Base-by-base conservation (phyloP, 2,329 filamentous ascomycete species). In the Sclerotinia subarctica region DNA sequence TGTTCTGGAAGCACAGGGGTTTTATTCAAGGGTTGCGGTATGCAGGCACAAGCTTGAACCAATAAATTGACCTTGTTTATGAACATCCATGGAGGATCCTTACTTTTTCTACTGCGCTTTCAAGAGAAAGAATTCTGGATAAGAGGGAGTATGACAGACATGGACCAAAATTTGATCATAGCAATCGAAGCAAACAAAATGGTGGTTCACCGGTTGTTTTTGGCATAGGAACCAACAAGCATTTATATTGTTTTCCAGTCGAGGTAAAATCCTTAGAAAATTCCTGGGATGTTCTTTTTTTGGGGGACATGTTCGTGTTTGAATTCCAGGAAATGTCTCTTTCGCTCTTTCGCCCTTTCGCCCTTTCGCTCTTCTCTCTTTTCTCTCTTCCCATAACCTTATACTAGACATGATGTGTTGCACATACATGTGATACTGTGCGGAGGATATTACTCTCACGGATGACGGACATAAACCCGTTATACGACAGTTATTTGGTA, bases 41-140 rank as follows among this genome's bases (percentile, higher is more conserved):
- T 63, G 59, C 59, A 59, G 29, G 52, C 42, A 59, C 44, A 52
- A 60, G 32, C 13, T 47, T 2, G 29, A 29, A 38, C 54, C 54
- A 60, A 66, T 60, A 38, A 66, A 66, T 52, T 7, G 54, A 44
- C 64, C 64, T 42, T 51, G 64, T 38, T 44, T n/a, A 38, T n/a
- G 29, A 42, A 51, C 51, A 51, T 38, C 32, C 59, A 63, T 49
- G 21, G 64, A 52, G 51, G 54, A 66, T 66, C 64, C 54, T 66
- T 66, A 66, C 64, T 52, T n/a, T 35, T 51, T 60, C 64, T 24
- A 56, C n/a, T 62, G 2, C 2, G 10, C 26, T 42, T 44, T 38
- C 15, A n/a, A n/a, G n/a, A n/a, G 19, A 38, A n/a, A n/a, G 29
- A 49, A 19, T 38, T n/a, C n/a, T n/a, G n/a, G n/a, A 56, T 35